These are phyloP conservation scores for Gyrodon lividus DNA, from an alignment of 768 basidiomycete genomes.

Conservation along the genomic window DNA sequence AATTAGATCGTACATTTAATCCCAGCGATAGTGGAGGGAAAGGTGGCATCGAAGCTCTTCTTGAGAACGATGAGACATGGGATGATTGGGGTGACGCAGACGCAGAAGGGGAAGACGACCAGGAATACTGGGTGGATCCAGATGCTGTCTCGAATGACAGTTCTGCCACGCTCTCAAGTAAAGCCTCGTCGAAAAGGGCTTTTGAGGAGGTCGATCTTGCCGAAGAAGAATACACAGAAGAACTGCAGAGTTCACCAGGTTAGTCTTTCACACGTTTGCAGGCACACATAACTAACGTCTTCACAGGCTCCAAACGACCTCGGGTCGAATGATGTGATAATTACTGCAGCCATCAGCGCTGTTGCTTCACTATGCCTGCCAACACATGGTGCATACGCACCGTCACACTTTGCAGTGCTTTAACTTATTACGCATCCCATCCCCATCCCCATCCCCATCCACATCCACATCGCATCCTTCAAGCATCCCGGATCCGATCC, in stretches of 20 bases:
- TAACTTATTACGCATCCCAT: slow-evolving; percentile 30
- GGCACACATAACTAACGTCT: not conserved
- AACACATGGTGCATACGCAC: slow-evolving; percentile 1
- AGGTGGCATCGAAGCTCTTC: slow-evolving; percentile 15
- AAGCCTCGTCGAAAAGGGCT: slow-evolving; percentile 47
- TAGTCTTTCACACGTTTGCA: slow-evolving; percentile 1
- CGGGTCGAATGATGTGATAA: slow-evolving; percentile 35
- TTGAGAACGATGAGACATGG: slow-evolving; percentile 22
- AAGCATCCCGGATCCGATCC: slow-evolving; percentile 5
- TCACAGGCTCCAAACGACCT: slow-evolving; percentile 44
- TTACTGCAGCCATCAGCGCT: not conserved
- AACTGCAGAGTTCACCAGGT: slow-evolving; percentile 48
- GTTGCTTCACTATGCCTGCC: not conserved
- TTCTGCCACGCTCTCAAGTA: slow-evolving; percentile 57
- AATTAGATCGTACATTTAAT: slow-evolving; percentile 25
- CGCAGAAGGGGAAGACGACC: slow-evolving; percentile 46
- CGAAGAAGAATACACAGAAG: slow-evolving; percentile 37
- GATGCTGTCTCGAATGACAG: slow-evolving; percentile 51
- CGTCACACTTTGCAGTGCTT: slow-evolving; percentile 6
- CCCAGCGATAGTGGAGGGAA: slow-evolving; percentile 15
- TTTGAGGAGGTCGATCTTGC: slow-evolving; percentile 46
- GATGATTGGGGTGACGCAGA: slow-evolving; percentile 35
- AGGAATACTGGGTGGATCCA: slow-evolving; percentile 43
- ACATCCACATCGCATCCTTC: slow-evolving; percentile 7
- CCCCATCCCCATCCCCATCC: not conserved